Base-by-base conservation (phyloP, 768 basidiomycete species). In the Mycena vitilis region DNA sequence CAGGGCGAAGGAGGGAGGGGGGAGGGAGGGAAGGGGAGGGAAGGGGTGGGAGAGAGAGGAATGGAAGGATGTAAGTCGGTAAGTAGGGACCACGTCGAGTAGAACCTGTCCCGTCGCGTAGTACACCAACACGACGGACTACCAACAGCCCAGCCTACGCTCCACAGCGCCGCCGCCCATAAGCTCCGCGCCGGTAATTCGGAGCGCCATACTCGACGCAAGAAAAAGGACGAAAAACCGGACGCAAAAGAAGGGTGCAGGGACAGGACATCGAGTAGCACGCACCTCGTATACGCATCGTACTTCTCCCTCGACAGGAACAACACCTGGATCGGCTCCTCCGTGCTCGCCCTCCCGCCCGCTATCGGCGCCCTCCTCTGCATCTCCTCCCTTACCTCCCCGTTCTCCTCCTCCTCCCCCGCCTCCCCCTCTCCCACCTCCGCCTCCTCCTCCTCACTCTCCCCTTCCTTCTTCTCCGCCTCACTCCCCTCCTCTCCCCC, bases 281-380 rank as follows among this genome's bases (percentile, higher is more conserved):
- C 70, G 2, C 56, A 72, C 71, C 34, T 44, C 10, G 63, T 69
- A 54, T 42, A 65, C 54, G 30, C 49, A 48, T 72, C 71, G 23
- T 66, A 72, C 61, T 68, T 66, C 38, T 59, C 71, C 44, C 71
- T 18, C 38, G 64, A 66, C 40, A 72, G 34, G 34, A 72, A 72
- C 34, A 72, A 18, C 49, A 72, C 71, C 64, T 72, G 71, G 5
- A 72, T 18, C 40, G 71, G 64, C 10, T 48, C 59, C 8, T 16
- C 49, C 42, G 18, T 47, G 25, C 7, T 30, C n/a, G 2, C 55
- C 22, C 20, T 16, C 15, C 15, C 40, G 16, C 23, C 30, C 30
- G 30, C 44, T n/a, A 54, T 36, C 25, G 64, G 61, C 44, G 23
- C 58, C 18, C 61, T 34, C 37, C 44, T 25, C 49, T 42, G 59